phyloP scores from a whole-genome alignment of 2,329 filamentous ascomycete genomes.

The Lizonia empirigonia region DNA sequence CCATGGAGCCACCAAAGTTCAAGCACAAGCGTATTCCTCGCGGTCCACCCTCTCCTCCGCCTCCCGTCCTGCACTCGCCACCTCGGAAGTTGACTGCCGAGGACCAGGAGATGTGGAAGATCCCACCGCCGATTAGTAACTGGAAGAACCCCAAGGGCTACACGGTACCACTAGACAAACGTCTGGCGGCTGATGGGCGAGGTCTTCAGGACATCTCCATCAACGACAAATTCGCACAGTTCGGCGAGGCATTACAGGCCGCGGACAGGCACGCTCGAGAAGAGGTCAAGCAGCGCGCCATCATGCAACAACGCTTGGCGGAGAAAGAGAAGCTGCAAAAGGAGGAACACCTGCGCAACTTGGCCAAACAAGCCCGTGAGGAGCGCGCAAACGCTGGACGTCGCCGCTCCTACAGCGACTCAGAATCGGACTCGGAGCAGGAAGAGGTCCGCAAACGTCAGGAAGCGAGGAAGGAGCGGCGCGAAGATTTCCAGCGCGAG shows the following conservation, averaged over 20 bases:
- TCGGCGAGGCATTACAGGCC: constrained; percentile 91
- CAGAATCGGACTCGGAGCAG: constrained; percentile 61
- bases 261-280: constrained; percentile 94
- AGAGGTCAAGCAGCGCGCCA: constrained; percentile 86
- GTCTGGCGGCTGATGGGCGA: constrained; percentile 89
- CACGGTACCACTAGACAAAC: constrained; percentile 93
- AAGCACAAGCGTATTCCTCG: constrained; percentile 98
- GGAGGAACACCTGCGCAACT: constrained; percentile 83
- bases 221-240: constrained; percentile 98
- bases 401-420: constrained; percentile 50
- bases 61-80: constrained; percentile 93
- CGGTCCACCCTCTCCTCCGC: constrained; percentile 88
- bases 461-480: constrained; percentile 75
- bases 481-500: constrained; percentile 84
- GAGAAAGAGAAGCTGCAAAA: constrained; percentile 97
- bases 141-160: constrained; percentile 99
- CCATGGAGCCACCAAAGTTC: constrained; percentile 97
- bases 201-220: constrained; percentile 92
- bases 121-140: constrained; percentile 87
- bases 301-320: constrained; percentile 94
- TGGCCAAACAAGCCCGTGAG: constrained; percentile 91
- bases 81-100: constrained; percentile 94
- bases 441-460: constrained; percentile 77
- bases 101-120: constrained; percentile 96
- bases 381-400: constrained; percentile 65